Percentiles rank a stretch among this genome's conserved stretches.
phyloP scores from a whole-genome alignment of 345 rosid species.

The Gossypium bickii region DNA sequence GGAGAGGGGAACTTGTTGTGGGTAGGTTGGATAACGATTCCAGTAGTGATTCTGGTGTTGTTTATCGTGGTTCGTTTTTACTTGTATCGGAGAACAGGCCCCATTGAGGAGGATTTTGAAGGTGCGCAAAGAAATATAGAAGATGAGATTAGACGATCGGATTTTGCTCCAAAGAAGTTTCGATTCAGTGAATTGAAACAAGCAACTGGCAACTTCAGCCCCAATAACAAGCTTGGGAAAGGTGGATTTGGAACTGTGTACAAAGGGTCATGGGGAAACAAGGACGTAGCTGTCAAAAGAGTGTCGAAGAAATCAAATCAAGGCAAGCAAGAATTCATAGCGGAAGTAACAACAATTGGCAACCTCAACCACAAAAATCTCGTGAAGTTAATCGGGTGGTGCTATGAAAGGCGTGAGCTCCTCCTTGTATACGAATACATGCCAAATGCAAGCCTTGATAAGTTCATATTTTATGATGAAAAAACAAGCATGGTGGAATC shows the following conservation, averaged over 20 bases:
- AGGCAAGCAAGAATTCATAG: neutral
- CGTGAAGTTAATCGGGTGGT: conserved; percentile 1
- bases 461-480: neutral
- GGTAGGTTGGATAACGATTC: conserved; percentile 29
- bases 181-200: neutral
- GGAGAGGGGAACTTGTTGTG: conserved; percentile 15
- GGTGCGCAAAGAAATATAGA: neutral
- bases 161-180: neutral
- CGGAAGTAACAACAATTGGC: neutral
- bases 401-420: neutral
- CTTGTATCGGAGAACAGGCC: conserved; percentile 31
- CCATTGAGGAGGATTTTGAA: neutral
- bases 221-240: neutral
- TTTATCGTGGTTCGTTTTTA: conserved; percentile 1
- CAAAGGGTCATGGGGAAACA: neutral
- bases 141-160: neutral
- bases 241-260: neutral
- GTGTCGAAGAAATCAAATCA: neutral
- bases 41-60: conserved; percentile 13
- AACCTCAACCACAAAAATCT: neutral
- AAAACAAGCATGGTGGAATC: neutral
- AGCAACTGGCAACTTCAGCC: neutral
- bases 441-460: neutral
- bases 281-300: neutral
- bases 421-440: neutral